Evolutionary conservation across 1,284 basidiomycete species (phyloP).

Genomic region (Ustanciosporium gigantosporum): DNA sequence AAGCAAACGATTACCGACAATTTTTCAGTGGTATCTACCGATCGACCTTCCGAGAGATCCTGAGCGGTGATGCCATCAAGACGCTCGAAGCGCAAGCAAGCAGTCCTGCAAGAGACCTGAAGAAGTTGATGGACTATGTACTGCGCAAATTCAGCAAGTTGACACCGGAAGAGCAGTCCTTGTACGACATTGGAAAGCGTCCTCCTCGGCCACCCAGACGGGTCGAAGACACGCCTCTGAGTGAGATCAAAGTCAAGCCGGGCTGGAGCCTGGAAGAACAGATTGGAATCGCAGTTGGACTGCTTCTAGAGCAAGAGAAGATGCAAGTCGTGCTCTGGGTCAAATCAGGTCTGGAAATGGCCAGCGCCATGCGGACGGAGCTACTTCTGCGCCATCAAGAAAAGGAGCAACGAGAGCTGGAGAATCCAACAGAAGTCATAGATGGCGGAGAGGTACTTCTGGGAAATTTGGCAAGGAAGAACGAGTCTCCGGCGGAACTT

Average conservation of each 20-base stretch:
- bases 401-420: conserved; percentile 4
- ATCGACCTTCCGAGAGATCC: conserved; percentile 22
- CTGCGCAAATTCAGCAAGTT: conserved; percentile 53
- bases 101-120: conserved; percentile 31
- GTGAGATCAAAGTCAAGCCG: conserved; percentile 49
- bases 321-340: conserved; percentile 55
- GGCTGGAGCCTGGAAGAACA: conserved; percentile 42
- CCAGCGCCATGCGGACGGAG: conserved; percentile 42
- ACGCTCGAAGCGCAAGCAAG: conserved; percentile 30
- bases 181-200: conserved; percentile 43
- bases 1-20: conserved; percentile 39
- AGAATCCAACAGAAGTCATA: conserved; percentile 5
- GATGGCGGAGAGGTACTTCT: conserved; percentile 5
- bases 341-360: conserved; percentile 54
- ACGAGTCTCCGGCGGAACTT: conserved; percentile 22
- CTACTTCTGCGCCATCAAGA: conserved; percentile 31
- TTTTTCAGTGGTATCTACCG: conserved; percentile 48
- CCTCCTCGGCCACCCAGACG: conserved; percentile 39
- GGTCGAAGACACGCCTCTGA: conserved; percentile 32
- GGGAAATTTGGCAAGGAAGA: conserved; percentile 19
- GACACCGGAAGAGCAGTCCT: conserved; percentile 40
- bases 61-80: conserved; percentile 27
- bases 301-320: conserved; percentile 53
- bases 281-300: conserved; percentile 55
- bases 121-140: conserved; percentile 49